phyloP scores from a whole-genome alignment of 805 yeast species.

The Spathaspora sp. region DNA sequence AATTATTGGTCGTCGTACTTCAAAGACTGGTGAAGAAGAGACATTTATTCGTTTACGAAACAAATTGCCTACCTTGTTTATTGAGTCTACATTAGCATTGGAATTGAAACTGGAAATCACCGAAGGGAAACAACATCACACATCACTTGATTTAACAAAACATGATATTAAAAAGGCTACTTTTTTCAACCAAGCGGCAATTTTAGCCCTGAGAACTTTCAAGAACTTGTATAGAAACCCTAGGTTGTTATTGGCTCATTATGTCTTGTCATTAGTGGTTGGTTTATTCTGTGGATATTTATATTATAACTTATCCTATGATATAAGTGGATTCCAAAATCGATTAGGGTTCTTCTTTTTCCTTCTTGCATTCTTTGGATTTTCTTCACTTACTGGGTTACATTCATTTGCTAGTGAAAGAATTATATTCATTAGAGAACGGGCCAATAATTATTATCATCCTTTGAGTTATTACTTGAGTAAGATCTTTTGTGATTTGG shows the following conservation, averaged over 20 bases:
- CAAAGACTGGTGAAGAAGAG: conserved; percentile 19
- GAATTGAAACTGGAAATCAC: conserved; percentile 39
- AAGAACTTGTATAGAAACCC: conserved; percentile 93
- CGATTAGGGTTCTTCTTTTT: conserved; percentile 92
- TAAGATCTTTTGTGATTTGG: conserved; percentile 83
- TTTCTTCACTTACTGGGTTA: conserved; percentile 86
- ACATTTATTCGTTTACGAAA: conserved; percentile 18
- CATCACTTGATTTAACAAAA: conserved; percentile 21
- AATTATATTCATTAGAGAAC: conserved; percentile 83
- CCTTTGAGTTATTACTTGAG: conserved; percentile 83
- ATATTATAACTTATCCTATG: conserved; percentile 79
- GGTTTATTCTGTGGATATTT: conserved; percentile 83
- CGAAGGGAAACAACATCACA: conserved; percentile 19
- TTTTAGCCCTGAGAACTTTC: conserved; percentile 82
- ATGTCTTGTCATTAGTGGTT: conserved; percentile 68
- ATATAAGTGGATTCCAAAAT: conserved; percentile 95
- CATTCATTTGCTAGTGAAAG: conserved; percentile 88
- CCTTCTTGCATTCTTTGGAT: conserved; percentile 86
- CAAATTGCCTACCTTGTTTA: conserved; percentile 31
- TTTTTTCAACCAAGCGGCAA: conserved; percentile 60
- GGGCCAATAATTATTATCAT: conserved; percentile 91
- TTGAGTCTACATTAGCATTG: conserved; percentile 38
- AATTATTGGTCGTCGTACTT: conserved; percentile 10
- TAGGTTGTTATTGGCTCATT: conserved; percentile 78
- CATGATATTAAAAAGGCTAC: conserved; percentile 50